Evolutionary conservation across 148 eudicot genomes (phyloP), one percentile per base, ranked within the genome.

Genomic region (Limonium bicolor): DNA sequence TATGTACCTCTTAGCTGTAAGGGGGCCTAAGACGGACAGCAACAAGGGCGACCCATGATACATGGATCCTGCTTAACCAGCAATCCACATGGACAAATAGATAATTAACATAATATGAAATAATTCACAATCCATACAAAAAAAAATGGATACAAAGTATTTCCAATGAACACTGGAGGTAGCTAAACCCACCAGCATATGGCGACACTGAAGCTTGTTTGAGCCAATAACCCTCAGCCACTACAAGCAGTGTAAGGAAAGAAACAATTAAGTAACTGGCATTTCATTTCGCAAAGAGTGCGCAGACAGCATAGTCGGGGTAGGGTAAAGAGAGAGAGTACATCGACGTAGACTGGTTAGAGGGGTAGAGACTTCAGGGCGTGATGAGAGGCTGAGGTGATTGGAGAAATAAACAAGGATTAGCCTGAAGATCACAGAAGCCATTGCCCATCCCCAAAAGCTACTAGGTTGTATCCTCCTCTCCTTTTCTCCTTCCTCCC

Each of bases 281-380:
- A 43, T 25, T 20, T 6, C 4, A 24, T 6, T 24, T 43, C 11
- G 4, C 14, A 13, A n/a, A 23, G 47, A 23, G 14, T 43, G 19
- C 1, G n/a, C n/a, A n/a, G n/a, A n/a, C n/a, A n/a, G n/a, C n/a
- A n/a, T n/a, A n/a, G n/a, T n/a, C n/a, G n/a, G n/a, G n/a, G n/a
- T n/a, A n/a, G n/a, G 36, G 40, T 45, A 48, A 53, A 62, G 60
- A 35, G 33, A 46, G 64, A 16, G 32, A n/a, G n/a, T 83, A 88
- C 97, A 46, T 64, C 97, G 92, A 46, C 94, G 94, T 33, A 88
- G 76, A 51, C 92, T 80, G 59, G 94, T 83, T 68, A 88, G 53
- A 2, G 97, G 97, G 36, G 97, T 83, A 51, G 97, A 88, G 55
- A 88, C 64, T 64, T 88, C 97, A 11, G 97, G 97, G 16, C 97